Conservation (phyloP, 1,284 basidiomycete species). For the Neonothopanus nambi region DNA sequence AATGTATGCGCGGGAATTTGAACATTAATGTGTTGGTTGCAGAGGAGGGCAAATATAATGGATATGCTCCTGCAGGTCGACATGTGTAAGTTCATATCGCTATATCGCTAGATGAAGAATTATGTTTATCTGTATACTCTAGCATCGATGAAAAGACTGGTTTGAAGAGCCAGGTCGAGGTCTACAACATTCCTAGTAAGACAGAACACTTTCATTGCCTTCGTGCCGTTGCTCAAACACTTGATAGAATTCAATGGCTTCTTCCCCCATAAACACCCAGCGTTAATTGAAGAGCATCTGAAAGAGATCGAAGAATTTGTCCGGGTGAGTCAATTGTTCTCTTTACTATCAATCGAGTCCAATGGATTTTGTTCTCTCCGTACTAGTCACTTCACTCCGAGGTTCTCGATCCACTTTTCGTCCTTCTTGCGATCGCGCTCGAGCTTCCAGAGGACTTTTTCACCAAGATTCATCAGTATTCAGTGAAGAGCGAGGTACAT, state of each 20-base stretch:
- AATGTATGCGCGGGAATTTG: background rate
- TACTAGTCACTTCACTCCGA: constrained; percentile 42
- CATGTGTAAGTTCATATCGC: constrained; percentile 29
- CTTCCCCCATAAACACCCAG: constrained; percentile 40
- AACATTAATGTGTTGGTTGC: background rate
- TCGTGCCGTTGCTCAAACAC: no score
- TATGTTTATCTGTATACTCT: background rate
- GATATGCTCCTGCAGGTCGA: constrained; percentile 50
- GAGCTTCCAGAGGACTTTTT: constrained; percentile 58
- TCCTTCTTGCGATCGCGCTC: constrained; percentile 48
- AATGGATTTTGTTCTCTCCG: background rate
- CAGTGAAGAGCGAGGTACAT: constrained; percentile 40
- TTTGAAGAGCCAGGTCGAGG: constrained; percentile 44
- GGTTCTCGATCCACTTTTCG: constrained; percentile 50
- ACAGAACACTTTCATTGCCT: background rate
- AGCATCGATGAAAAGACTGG: constrained; percentile 38
- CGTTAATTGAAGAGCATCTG: constrained; percentile 38
- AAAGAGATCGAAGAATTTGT: constrained; percentile 50
- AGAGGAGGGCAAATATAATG: constrained; percentile 51
- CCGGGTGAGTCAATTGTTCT: constrained; percentile 19
- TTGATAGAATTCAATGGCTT: constrained; percentile 40
- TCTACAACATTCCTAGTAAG: constrained; percentile 53
- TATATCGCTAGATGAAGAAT: background rate
- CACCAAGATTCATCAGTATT: constrained; percentile 50
- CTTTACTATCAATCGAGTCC: background rate